Conservation (phyloP, 2,329 filamentous ascomycete genomes). For the Claviceps digitariae region DNA sequence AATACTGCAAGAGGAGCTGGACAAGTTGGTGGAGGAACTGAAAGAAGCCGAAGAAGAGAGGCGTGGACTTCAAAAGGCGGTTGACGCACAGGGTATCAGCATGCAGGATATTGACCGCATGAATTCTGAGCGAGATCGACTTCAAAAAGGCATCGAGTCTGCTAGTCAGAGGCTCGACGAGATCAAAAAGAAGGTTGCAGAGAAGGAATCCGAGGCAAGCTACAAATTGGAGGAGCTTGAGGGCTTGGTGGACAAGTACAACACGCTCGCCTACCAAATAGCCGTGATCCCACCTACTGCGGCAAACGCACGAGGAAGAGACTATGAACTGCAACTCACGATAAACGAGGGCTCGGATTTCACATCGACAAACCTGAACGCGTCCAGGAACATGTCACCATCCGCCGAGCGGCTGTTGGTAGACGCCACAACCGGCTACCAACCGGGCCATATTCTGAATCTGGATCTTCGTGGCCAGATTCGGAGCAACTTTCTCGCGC, state of each 20-base stretch:
- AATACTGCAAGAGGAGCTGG: conserved; percentile 74
- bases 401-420: conserved; percentile 64
- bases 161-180: conserved; percentile 69
- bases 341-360: conserved; percentile 70
- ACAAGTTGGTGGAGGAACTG: conserved; percentile 62
- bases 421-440: conserved; percentile 74
- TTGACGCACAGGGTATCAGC: conserved; percentile 87
- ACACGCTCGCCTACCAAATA: conserved; percentile 86
- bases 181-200: conserved; percentile 64
- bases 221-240: conserved; percentile 86
- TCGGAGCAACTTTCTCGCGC: conserved; percentile 60
- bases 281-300: conserved; percentile 78
- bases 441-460: conserved; percentile 77
- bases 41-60: conserved; percentile 74
- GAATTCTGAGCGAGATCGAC: conserved; percentile 84
- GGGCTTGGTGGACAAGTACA: conserved; percentile 77
- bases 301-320: conserved; percentile 67
- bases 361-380: conserved; percentile 44
- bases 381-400: conserved; percentile 21
- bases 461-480: conserved; percentile 74
- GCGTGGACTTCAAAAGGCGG: conserved; percentile 62
- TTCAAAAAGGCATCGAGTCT: conserved; percentile 78
- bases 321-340: conserved; percentile 77
- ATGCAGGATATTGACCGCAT: conserved; percentile 99
- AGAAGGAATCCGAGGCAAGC: conserved; percentile 80